Evolutionary conservation across 225 moss, liverwort and hornwort genomes (phyloP).

Genomic region (Rhytidiadelphus loreus): DNA sequence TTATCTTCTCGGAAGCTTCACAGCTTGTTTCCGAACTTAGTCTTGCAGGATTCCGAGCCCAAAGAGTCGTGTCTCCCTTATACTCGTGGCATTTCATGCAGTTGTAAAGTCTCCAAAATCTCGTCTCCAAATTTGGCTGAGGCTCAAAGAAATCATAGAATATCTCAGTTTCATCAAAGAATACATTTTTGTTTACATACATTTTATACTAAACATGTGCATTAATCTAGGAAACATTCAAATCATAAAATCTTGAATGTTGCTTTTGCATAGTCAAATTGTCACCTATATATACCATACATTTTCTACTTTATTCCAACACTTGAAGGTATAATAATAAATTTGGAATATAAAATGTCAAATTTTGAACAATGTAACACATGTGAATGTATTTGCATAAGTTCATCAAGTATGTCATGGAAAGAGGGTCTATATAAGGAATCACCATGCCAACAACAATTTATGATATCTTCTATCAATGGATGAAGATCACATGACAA

Average conservation of each 20-base stretch:
- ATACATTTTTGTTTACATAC: neutral
- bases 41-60: neutral
- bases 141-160: neutral
- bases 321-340: neutral
- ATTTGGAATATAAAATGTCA: neutral
- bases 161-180: neutral
- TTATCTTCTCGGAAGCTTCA: neutral
- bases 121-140: neutral
- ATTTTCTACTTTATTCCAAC: neutral
- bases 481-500: neutral
- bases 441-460: neutral
- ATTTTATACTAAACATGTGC: neutral
- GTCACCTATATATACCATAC: fast-evolving
- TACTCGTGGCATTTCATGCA: too few species aligned
- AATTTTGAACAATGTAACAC: neutral
- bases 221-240: neutral
- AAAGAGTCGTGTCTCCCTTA: neutral
- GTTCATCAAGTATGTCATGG: neutral
- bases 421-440: neutral
- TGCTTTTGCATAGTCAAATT: neutral
- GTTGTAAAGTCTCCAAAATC: neutral
- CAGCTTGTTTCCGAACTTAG: neutral
- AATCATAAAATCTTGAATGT: neutral
- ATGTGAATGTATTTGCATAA: fast-evolving
- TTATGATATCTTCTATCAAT: neutral